Base-by-base conservation (phyloP, 176 grass and related monocot species). In the Dendrocalamus sinicus region DNA sequence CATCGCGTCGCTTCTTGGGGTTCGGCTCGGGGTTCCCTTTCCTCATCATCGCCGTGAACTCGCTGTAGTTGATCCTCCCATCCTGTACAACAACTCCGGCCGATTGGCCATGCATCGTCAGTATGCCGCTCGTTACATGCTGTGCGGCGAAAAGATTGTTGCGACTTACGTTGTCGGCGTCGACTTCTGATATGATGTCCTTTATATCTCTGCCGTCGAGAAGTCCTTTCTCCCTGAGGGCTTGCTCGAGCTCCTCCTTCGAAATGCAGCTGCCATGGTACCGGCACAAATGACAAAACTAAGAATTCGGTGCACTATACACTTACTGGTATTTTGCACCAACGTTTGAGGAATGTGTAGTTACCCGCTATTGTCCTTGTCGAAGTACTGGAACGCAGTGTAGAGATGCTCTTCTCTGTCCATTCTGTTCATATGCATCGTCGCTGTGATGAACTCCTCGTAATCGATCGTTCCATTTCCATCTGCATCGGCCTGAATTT, bases 371-470 rank as follows among this genome's bases (percentile, higher is more conserved):
- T 88, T 86, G 81, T 96, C 94, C 89, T 93, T 96, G 94, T 93
- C 94, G 65, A 96, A 96, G 74, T 88, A 96, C 82, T 96, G 94
- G 81, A 96, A 93, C 14, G 91, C 94, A 6, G 91, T 89, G 81
- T 96, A 96, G 2, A 96, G 86, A 62, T 96, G 94, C 82, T 93
- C 94, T 23, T 96, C 94, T 73, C 91, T 77, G 84, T 93, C 94
- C 94, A 90, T 90, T 71, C 91, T 86, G 86, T 96, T 96, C 91
- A 96, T 93, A 85, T 96, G 91, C 94, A 96, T 89, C 62, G 94
- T 96, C 54, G 94, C 94, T 13, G 91, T 96, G 82, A 96, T 93
- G 89, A 96, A 96, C 82, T 93, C 94, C 12, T 93, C 91, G 68
- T 93, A 96, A 85, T 93, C 94, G 73, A 96, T 96, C 40, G 82